Conservation (phyloP, 768 basidiomycete genomes). For the Podaxis pistillaris region DNA sequence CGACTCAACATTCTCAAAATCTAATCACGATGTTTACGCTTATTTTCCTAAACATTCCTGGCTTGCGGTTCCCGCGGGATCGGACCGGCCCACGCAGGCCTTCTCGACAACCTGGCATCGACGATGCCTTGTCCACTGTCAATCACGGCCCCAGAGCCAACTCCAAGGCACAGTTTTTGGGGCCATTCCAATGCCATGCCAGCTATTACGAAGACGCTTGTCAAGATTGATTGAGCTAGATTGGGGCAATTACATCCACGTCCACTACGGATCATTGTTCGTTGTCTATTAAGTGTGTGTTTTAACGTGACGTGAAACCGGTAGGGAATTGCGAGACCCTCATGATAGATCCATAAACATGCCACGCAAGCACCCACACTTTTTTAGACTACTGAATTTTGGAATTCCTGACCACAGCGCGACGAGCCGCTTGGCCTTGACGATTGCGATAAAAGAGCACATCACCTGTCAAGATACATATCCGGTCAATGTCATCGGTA, state of each 20-base stretch:
- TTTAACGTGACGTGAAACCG: neutral
- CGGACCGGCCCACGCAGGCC: neutral
- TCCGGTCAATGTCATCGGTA: neutral
- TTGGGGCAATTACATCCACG: neutral
- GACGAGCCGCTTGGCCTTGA: conserved; percentile 35
- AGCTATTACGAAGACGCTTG: neutral
- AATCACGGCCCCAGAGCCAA: neutral
- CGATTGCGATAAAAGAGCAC: conserved; percentile 46
- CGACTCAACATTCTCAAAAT: neutral
- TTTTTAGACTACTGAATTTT: too few species aligned
- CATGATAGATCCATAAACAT: neutral
- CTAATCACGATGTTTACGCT: neutral
- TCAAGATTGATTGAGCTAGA: neutral
- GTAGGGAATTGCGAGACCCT: neutral
- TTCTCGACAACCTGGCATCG: neutral
- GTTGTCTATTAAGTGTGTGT: too few species aligned
- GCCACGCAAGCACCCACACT: too few species aligned
- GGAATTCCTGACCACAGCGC: conserved; percentile 23
- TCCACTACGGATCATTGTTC: conserved; percentile 3
- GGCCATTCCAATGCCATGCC: neutral
- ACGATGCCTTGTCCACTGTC: neutral
- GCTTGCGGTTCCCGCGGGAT: neutral
- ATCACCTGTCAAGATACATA: conserved; percentile 27
- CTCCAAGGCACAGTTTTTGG: neutral
- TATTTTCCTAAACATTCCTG: neutral